phyloP scores from a whole-genome alignment of 805 yeast genomes.

The Pichia pseudocactophila region DNA sequence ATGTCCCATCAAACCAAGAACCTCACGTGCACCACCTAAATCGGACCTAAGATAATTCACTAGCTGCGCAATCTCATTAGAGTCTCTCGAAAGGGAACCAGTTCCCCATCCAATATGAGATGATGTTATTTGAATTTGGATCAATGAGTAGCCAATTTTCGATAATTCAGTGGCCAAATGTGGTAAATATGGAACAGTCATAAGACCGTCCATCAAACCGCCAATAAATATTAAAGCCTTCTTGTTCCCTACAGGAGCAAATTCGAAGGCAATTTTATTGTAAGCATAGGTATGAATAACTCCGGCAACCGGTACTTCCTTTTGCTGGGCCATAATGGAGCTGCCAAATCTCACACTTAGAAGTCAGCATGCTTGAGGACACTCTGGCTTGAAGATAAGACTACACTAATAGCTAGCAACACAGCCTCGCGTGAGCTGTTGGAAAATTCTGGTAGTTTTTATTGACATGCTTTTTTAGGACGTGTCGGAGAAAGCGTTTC shows the following conservation, averaged over 20 bases:
- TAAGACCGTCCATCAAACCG: conserved; percentile 64
- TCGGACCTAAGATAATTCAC: conserved; percentile 45
- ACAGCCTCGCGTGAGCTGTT: too few species aligned
- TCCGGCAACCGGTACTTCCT: conserved; percentile 26
- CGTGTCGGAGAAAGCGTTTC: too few species aligned
- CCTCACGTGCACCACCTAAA: conserved; percentile 36
- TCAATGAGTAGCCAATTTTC: conserved; percentile 44
- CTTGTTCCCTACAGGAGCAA: conserved; percentile 24
- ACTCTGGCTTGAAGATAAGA: too few species aligned
- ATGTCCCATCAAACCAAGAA: conserved; percentile 66
- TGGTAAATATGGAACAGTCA: conserved; percentile 57
- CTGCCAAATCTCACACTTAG: too few species aligned
- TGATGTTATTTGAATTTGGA: conserved; percentile 48
- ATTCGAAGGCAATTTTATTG: conserved; percentile 48
- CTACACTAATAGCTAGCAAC: too few species aligned
- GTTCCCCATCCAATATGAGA: conserved; percentile 73
- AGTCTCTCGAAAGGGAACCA: conserved; percentile 51
- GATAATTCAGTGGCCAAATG: conserved; percentile 38
- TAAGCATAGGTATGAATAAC: conserved; percentile 37
- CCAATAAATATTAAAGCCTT: conserved; percentile 64
- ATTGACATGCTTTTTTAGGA: too few species aligned
- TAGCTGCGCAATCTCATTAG: conserved; percentile 44
- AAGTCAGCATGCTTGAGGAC: too few species aligned
- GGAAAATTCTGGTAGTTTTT: too few species aligned
- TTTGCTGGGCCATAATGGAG: not conserved